A percentile compares a stretch with the other conserved stretches of the same genome.
Conservation (phyloP, 225 moss, liverwort and hornwort species). For the Ulota crispa region DNA sequence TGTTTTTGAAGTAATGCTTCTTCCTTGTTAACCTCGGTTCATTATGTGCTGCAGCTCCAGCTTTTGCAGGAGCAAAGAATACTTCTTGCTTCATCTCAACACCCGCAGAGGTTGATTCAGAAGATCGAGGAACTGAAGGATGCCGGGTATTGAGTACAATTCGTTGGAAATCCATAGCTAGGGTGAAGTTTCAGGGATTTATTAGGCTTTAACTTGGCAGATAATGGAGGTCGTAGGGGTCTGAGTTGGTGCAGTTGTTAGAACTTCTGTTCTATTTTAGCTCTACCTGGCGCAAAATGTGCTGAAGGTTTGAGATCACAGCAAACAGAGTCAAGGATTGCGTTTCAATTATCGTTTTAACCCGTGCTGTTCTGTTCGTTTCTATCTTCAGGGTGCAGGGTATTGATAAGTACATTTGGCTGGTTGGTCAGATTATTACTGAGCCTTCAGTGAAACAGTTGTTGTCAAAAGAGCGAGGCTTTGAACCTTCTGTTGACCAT, state of each 20-base stretch:
- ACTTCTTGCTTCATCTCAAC: constrained; percentile 86
- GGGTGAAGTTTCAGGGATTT: constrained; percentile 1
- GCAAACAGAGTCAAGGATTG: background rate
- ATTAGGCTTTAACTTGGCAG: background rate
- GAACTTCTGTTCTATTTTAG: constrained; percentile 5
- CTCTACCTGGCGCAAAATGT: background rate
- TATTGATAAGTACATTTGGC: constrained; percentile 96
- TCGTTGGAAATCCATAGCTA: constrained; percentile 1
- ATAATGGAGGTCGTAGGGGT: background rate
- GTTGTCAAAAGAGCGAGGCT: constrained; percentile 59
- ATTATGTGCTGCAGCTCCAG: constrained; percentile 64
- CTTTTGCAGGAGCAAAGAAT: constrained; percentile 91
- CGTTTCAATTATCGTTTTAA: background rate
- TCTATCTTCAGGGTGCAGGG: constrained; percentile 77
- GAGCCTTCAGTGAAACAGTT: constrained; percentile 85
- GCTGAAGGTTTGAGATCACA: constrained; percentile 7
- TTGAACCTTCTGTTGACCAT: constrained; percentile 48
- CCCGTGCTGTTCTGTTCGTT: constrained; percentile 25
- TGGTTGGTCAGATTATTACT: constrained; percentile 93
- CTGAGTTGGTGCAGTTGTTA: background rate
- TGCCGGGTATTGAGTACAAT: constrained; percentile 60
- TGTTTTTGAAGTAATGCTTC: background rate
- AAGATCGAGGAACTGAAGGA: constrained; percentile 96
- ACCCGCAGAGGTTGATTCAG: constrained; percentile 91
- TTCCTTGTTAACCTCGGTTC: constrained; percentile 19